Evolutionary conservation across 1,139 yeast species (phyloP), one percentile per base, ranked within the genome.

Genomic region (Arxiozyma heterogenica): DNA sequence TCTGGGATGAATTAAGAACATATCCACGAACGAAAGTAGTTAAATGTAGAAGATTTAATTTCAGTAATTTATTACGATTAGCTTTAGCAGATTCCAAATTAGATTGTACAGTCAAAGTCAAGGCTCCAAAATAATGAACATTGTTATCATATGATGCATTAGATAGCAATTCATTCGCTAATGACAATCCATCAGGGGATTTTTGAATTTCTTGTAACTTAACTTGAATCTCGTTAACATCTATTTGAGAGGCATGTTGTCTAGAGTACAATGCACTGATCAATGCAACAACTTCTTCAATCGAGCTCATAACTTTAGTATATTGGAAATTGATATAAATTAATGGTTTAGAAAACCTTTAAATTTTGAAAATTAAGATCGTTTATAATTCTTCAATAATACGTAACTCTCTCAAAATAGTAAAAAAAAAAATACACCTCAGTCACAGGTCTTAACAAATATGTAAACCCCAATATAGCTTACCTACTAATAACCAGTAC

Each of bases 81-180:
- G 51, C 57, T 61, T 58, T 21, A 4, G 44, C 25, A 9, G 49
- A 46, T 30, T 38, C 47, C 21, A 63, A 67, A 50, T 74, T 77
- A 49, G 82, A 70, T 51, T 81, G 80, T 38, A 82, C 82, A 0
- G 89, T 77, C 54, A 80, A 80, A 0, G 91, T 84, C 55, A 84
- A 71, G 0, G 91, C 91, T 1, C 93, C 93, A 64, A 85, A 84
- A 66, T 81, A 86, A 60, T 78, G 77, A 54, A 84, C 82, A 61
- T 80, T 80, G 43, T 72, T 61, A 3, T 80, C 75, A 9, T 68
- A 63, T 0, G 52, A 55, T 2, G 60, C 65, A 2, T 69, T 70
- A 5, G 68, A 63, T 41, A 83, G 66, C 27, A 85, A 68, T 46
- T 73, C 67, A 52, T 75, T 73, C 0, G 87, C 89, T 39, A 84